phyloP scores from a whole-genome alignment of 345 rosid species.

The Arabidopsis thaliana region DNA sequence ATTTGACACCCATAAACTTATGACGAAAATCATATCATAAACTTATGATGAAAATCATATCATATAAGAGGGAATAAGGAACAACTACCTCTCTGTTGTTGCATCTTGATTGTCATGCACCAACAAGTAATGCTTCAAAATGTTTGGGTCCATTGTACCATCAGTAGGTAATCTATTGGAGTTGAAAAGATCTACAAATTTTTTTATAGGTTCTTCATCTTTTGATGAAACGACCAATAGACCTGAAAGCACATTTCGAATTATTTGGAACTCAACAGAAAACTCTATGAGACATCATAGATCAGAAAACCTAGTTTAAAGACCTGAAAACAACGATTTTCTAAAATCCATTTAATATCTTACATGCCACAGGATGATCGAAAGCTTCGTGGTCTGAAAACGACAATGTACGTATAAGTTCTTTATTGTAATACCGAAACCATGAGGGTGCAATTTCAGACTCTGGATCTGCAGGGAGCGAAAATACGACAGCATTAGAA shows the following conservation, averaged over 20 bases:
- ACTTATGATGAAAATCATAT: slow-evolving; percentile 20
- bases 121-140: slow-evolving; percentile 80
- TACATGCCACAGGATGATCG: slow-evolving; percentile 99
- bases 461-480: slow-evolving; percentile 62
- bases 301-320: slow-evolving; percentile 26
- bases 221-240: slow-evolving; percentile 90
- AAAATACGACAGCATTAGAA: slow-evolving; percentile 27
- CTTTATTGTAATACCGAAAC: slow-evolving; percentile 83
- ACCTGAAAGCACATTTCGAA: slow-evolving; percentile 58
- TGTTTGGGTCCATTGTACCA: slow-evolving; percentile 93
- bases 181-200: slow-evolving; percentile 86
- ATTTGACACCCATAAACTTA: slow-evolving; percentile 15
- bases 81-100: slow-evolving; percentile 66
- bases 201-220: slow-evolving; percentile 85
- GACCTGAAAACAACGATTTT: slow-evolving; percentile 2
- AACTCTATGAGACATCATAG: slow-evolving; percentile 20
- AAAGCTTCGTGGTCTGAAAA: slow-evolving; percentile 97
- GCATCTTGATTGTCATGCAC: slow-evolving; percentile 94
- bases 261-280: slow-evolving; percentile 19
- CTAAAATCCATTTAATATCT: slow-evolving; percentile 46
- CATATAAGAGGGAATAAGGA: slow-evolving; percentile 12
- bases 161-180: slow-evolving; percentile 82
- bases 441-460: slow-evolving; percentile 81
- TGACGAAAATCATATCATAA: slow-evolving; percentile 20
- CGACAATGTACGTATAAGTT: slow-evolving; percentile 72